Evolutionary conservation across 495 filamentous ascomycete species (phyloP).

Genomic region (Penicillium cataractarum): DNA sequence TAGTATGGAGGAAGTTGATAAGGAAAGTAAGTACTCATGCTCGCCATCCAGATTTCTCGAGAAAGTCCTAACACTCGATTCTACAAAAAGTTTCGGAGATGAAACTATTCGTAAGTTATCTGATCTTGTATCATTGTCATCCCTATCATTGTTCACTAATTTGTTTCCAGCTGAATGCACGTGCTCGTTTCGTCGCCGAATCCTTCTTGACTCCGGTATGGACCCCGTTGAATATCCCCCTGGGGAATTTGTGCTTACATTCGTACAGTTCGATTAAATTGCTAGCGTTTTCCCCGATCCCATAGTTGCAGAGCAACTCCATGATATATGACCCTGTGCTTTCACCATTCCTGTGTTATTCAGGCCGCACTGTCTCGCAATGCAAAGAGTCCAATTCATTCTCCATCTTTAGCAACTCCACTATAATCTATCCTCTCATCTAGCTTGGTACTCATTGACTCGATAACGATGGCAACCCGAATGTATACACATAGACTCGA

Average conservation of each 20-base stretch:
- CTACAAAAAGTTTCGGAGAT: slow-evolving; percentile 68
- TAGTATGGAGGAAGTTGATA: slow-evolving; percentile 95
- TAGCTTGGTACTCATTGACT: background rate
- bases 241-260: slow-evolving; percentile 9
- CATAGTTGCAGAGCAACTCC: slow-evolving; percentile 18
- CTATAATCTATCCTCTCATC: background rate
- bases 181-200: slow-evolving; percentile 96
- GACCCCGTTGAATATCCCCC: background rate
- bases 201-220: slow-evolving; percentile 95
- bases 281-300: slow-evolving; percentile 11
- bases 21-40: slow-evolving; percentile 67
- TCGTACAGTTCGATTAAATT: slow-evolving; percentile 46
- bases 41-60: too few species aligned
- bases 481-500: background rate
- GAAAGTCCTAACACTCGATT: background rate
- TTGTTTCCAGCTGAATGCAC: slow-evolving; percentile 79
- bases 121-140: slow-evolving; percentile 18
- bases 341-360: slow-evolving; percentile 17
- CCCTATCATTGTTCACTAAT: slow-evolving; percentile 21
- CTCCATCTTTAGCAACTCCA: background rate
- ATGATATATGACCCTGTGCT: slow-evolving; percentile 23
- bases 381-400: slow-evolving; percentile 1
- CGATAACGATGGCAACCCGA: background rate
- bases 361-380: slow-evolving; percentile 21
- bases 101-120: slow-evolving; percentile 90